Evolutionary conservation across 2,329 filamentous ascomycete species (phyloP).

Genomic region (Zarea fungicola): DNA sequence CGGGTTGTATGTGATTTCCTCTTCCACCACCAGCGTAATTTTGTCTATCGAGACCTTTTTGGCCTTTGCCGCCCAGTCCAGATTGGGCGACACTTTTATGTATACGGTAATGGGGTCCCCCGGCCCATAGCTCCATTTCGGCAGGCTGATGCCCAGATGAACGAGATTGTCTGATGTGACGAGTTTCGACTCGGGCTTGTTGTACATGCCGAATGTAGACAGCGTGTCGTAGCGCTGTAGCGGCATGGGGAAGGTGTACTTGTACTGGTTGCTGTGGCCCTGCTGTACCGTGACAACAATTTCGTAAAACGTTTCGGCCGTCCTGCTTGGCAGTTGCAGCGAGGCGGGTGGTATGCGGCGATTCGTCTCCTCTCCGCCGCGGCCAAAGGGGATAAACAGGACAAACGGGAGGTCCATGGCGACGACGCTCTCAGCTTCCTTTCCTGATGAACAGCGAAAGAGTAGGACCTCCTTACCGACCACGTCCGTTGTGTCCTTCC

Average conservation of each 20-base stretch:
- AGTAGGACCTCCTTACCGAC: conserved; percentile 94
- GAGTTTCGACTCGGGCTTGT: conserved; percentile 84
- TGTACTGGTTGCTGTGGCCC: conserved; percentile 78
- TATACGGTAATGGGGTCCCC: conserved; percentile 93
- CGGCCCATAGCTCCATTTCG: conserved; percentile 94
- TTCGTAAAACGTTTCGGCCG: conserved; percentile 96
- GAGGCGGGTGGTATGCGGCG: conserved; percentile 88
- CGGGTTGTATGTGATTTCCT: conserved; percentile 98
- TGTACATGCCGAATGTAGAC: conserved; percentile 99
- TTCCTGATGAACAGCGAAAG: conserved; percentile 78
- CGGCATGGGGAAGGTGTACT: conserved; percentile 86
- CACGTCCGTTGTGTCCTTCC: conserved; percentile 85
- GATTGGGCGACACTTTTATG: conserved; percentile 88
- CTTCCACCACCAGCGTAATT: conserved; percentile 89
- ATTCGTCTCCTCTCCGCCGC: conserved; percentile 84
- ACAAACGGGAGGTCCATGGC: conserved; percentile 97
- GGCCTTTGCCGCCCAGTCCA: conserved; percentile 85
- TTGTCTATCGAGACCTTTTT: conserved; percentile 89
- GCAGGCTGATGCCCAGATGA: conserved; percentile 84
- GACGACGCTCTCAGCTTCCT: conserved; percentile 81
- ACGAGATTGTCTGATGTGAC: conserved; percentile 85
- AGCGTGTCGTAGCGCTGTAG: conserved; percentile 92
- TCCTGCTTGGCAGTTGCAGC: conserved; percentile 82
- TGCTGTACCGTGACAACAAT: conserved; percentile 94
- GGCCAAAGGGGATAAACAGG: conserved; percentile 92